Evolutionary conservation across 2,329 filamentous ascomycete species (phyloP).

Genomic region (Elsinoe batatas): DNA sequence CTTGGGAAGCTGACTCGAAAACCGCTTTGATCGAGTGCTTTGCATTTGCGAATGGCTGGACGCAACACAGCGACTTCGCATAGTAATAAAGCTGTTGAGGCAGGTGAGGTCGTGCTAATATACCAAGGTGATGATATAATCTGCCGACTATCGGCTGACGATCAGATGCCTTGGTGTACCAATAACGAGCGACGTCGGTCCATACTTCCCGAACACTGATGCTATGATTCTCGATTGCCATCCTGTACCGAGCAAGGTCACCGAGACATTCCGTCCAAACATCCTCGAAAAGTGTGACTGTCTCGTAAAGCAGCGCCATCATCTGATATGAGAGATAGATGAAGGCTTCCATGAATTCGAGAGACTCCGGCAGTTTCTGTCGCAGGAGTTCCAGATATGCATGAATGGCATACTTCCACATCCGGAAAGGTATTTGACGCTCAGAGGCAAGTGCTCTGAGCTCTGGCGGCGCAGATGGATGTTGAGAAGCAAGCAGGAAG

Average conservation of each 20-base stretch:
- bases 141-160: conserved; percentile 64
- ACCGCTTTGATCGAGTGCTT: conserved; percentile 61
- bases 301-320: conserved; percentile 80
- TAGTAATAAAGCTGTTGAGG: conserved; percentile 66
- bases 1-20: conserved; percentile 21
- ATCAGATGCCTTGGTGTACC: conserved; percentile 78
- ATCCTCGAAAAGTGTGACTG: conserved; percentile 69
- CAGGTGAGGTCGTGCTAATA: conserved; percentile 59
- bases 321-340: conserved; percentile 85
- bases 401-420: conserved; percentile 88
- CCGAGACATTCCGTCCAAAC: conserved; percentile 93
- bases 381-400: conserved; percentile 43
- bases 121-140: conserved; percentile 81
- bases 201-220: conserved; percentile 65
- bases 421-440: conserved; percentile 82
- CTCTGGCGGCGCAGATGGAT: conserved; percentile 63
- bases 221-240: conserved; percentile 80
- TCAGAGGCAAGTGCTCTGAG: conserved; percentile 62
- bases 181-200: conserved; percentile 68
- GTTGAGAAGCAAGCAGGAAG: conserved; percentile 71
- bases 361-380: conserved; percentile 60
- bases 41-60: conserved; percentile 56
- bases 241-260: conserved; percentile 73
- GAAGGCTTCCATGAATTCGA: conserved; percentile 85
- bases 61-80: conserved; percentile 58